A percentile compares a stretch with the other conserved stretches of the same genome.
Conservation (phyloP, 306 rosid genomes). For the Rosa persica region DNA sequence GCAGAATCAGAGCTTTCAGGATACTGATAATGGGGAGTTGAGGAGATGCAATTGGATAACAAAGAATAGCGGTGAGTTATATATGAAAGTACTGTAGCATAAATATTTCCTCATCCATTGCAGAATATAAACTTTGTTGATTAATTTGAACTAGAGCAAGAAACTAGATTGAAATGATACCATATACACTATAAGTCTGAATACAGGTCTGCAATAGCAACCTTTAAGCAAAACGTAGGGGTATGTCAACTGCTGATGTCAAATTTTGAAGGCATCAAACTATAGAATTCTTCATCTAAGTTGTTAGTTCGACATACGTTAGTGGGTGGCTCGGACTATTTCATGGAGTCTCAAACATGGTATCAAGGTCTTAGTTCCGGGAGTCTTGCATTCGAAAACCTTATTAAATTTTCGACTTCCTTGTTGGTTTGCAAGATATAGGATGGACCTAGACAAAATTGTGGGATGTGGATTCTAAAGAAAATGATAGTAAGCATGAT, state of each 20-base stretch:
- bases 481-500: constrained; percentile 9
- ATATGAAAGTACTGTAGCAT: neutral
- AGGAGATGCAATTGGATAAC: constrained; percentile 92
- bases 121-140: neutral
- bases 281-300: neutral
- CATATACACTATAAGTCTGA: neutral
- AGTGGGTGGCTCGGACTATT: neutral
- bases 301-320: neutral
- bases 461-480: constrained; percentile 18
- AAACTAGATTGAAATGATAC: neutral
- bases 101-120: neutral
- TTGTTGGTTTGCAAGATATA: neutral
- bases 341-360: neutral
- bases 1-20: constrained; percentile 29
- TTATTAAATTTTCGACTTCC: neutral
- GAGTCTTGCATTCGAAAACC: neutral
- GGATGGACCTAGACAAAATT: neutral
- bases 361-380: neutral
- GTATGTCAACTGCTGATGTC: neutral
- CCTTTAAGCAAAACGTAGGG: neutral
- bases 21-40: constrained; percentile 50
- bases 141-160: neutral
- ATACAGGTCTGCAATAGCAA: neutral
- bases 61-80: constrained; percentile 61
- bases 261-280: neutral